Percentiles rank a stretch among this genome's conserved stretches.
Conservation (phyloP, 495 filamentous ascomycete genomes). For the Clavariopsis aquatica region DNA sequence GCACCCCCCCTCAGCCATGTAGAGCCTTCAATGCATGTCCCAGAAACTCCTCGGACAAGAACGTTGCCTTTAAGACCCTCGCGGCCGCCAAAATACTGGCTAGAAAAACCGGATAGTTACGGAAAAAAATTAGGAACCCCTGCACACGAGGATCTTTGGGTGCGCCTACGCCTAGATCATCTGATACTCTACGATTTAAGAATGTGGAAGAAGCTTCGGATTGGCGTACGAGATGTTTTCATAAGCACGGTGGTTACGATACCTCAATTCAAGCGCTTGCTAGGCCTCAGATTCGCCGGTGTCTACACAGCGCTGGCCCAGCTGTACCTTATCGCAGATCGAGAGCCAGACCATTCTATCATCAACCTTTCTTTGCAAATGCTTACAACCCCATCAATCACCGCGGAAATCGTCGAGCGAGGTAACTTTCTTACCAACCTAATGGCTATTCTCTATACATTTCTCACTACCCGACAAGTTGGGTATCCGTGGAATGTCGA, state of each 20-base stretch:
- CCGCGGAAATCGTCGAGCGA: slow-evolving; percentile 85
- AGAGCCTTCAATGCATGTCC: slow-evolving; percentile 41
- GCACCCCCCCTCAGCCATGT: slow-evolving; percentile 16
- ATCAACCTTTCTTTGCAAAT: slow-evolving; percentile 96
- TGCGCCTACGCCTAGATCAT: slow-evolving; percentile 90
- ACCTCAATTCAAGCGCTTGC: slow-evolving; percentile 92
- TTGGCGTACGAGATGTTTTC: slow-evolving; percentile 88
- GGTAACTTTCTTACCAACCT: slow-evolving; percentile 97
- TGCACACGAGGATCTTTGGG: slow-evolving; percentile 78
- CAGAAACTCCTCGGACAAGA: slow-evolving; percentile 44
- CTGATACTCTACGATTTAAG: slow-evolving; percentile 94
- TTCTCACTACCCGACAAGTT: slow-evolving; percentile 92
- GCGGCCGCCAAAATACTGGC: slow-evolving; percentile 76
- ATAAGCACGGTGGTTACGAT: slow-evolving; percentile 95
- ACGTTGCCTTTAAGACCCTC: slow-evolving; percentile 37
- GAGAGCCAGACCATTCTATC: slow-evolving; percentile 97
- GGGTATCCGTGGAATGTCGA: slow-evolving; percentile 87
- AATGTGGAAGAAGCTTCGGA: slow-evolving; percentile 93
- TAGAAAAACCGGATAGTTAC: slow-evolving; percentile 71
- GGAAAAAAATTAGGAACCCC: slow-evolving; percentile 57
- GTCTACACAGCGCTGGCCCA: slow-evolving; percentile 92
- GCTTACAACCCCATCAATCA: slow-evolving; percentile 94
- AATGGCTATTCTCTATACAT: slow-evolving; percentile 95
- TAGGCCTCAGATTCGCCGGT: slow-evolving; percentile 87
- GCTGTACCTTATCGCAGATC: slow-evolving; percentile 91